phyloP scores from a whole-genome alignment of 2,329 filamentous ascomycete genomes.

The Alternaria arbusti region DNA sequence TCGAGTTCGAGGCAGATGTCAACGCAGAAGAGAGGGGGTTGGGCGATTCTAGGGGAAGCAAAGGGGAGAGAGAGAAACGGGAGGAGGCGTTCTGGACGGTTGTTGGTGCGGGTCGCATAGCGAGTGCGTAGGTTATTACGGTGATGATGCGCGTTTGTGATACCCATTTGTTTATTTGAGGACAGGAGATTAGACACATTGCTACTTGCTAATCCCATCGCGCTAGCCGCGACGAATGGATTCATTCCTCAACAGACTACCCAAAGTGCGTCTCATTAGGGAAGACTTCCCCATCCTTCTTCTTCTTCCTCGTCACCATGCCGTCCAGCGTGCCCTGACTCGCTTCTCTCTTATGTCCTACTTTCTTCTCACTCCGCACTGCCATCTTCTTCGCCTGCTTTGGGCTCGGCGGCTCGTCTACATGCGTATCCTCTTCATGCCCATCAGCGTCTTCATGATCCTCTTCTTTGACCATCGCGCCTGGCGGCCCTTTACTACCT shows the following conservation, averaged over 20 bases:
- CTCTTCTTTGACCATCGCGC: constrained; percentile 42
- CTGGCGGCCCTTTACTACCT: constrained; percentile 49
- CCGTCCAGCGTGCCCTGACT: constrained; percentile 54
- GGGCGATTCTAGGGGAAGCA: constrained; percentile 52
- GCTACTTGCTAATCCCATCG: not conserved
- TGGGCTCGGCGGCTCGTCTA: constrained; percentile 9
- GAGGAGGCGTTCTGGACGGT: constrained; percentile 97
- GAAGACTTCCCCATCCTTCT: constrained; percentile 26
- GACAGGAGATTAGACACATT: not conserved
- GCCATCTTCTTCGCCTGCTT: constrained; percentile 43
- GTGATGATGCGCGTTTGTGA: constrained; percentile 45
- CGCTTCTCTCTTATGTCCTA: constrained; percentile 65
- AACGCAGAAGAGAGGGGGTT: constrained; percentile 58
- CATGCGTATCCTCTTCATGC: constrained; percentile 15
- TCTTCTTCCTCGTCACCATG: constrained; percentile 42
- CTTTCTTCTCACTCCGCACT: constrained; percentile 66
- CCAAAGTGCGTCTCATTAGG: constrained; percentile 23
- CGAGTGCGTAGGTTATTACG: constrained; percentile 20
- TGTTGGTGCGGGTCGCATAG: constrained; percentile 83
- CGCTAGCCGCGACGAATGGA: not conserved
- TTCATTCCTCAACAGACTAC: not conserved
- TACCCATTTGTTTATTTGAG: not conserved
- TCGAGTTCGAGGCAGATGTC: constrained; percentile 84
- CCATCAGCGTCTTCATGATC: constrained; percentile 25
- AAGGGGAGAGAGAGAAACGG: constrained; percentile 74